Base-by-base conservation (phyloP, 768 basidiomycete species). In the Pisolithus orientalis region DNA sequence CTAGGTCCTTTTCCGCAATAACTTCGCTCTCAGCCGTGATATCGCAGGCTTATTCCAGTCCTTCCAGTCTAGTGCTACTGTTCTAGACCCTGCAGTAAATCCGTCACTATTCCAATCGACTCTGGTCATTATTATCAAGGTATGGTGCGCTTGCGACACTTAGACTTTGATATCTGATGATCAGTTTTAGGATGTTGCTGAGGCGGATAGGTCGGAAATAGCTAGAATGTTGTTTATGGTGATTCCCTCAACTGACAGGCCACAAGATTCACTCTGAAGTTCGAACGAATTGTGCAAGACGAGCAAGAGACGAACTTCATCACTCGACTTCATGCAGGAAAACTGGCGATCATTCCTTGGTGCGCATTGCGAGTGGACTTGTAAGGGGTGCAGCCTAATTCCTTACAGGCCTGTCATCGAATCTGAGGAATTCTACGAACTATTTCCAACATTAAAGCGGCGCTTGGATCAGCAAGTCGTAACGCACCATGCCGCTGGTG, bases 261-360 rank as follows among this genome's bases (percentile, higher is more conserved):
- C 1, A 49, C 11, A 39, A 80, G 79, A 53, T 80, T 80, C 58
- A 67, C 66, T 5, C 62, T 72, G 7, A 80, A 80, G 50, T 77
- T 80, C 55, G 62, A 77, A 66, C 71, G 73, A 64, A 81, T 81
- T 38, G 79, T 82, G 17, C 70, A 75, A 49, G 69, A 76, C 6
- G 79, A 82, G 58, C 77, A 80, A 60, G 75, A 67, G 29, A 64
- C 74, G 7, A 82, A 82, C 55, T 82, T 82, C 59, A 80, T 82
- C 56, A 72, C 77, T 1, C 74, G 71, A 6, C 70, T 81, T 8
- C 80, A 82, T 54, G 65, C 67, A 4, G 79, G 78, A 5, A 66
- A 71, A 50, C 60, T 81, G 6, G 68, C 69, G 25, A 81, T 82
- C 28, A 70, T 80, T 13, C 80, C 80, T 1, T 82, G 80, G 80